Evolutionary conservation across 345 rosid species (phyloP).

Genomic region (Rhizophora apiculata): DNA sequence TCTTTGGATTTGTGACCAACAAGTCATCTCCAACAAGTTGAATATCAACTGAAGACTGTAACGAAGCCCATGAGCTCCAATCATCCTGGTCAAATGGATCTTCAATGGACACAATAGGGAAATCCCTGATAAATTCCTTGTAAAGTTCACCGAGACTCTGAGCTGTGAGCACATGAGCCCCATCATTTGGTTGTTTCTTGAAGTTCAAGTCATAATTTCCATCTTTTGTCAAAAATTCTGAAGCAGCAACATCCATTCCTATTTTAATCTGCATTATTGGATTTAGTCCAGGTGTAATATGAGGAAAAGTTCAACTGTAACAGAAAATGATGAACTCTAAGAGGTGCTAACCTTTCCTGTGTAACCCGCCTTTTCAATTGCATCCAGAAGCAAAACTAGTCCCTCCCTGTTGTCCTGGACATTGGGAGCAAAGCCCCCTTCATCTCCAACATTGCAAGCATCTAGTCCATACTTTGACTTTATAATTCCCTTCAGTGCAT

Average conservation of each 20-base stretch:
- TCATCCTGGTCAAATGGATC: conserved; percentile 99
- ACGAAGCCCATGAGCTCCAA: conserved; percentile 89
- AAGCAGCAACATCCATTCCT: conserved; percentile 99
- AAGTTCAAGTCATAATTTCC: conserved; percentile 87
- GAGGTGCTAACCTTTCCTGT: conserved; percentile 62
- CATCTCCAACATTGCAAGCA: conserved; percentile 99
- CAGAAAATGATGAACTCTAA: conserved; percentile 3
- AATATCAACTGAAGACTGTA: conserved; percentile 83
- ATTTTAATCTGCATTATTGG: conserved; percentile 71
- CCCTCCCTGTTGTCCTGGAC: conserved; percentile 99
- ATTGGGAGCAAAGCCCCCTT: conserved; percentile 98
- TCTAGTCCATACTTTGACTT: conserved; percentile 91
- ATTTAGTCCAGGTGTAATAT: conserved; percentile 5
- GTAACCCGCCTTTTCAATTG: conserved; percentile 97
- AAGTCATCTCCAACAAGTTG: conserved; percentile 95
- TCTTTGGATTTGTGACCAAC: conserved; percentile 93
- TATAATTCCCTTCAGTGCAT: conserved; percentile 78
- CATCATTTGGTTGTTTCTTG: conserved; percentile 94
- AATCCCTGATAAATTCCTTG: conserved; percentile 78
- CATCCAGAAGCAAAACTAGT: conserved; percentile 83
- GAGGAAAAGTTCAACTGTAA: conserved; percentile 2
- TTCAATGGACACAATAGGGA: conserved; percentile 90
- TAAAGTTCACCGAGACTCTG: conserved; percentile 77
- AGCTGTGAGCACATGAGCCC: conserved; percentile 74
- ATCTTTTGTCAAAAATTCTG: conserved; percentile 83